Base-by-base conservation (phyloP, 805 yeast genomes). In the Clavispora phyllophila region DNA sequence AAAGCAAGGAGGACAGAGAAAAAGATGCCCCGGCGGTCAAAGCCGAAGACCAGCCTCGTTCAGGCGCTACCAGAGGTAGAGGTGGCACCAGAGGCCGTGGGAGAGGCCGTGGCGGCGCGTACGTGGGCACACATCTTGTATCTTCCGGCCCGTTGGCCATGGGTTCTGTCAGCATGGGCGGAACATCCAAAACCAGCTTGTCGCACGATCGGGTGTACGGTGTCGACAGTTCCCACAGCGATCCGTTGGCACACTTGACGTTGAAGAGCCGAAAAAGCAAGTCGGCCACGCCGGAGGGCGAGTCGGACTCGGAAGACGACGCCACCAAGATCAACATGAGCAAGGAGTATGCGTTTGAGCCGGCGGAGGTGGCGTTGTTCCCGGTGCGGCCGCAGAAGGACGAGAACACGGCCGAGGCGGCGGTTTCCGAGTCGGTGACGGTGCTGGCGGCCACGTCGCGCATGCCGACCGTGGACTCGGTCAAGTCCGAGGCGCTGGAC, bases 1-100 rank as follows among this genome's bases (percentile, higher is more conserved):
- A 87, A 58, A 68, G 88, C 9, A 83, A 87, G 52, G 90, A 86
- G 52, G 96, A 88, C 53, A 71, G 96, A 60, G 96, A 81, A 18
- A 81, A 85, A 22, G 76, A 78, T 42, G 90, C 89, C 0, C 88
- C 89, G 4, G 57, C 51, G 6, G 75, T 70, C 49, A 65, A 73
- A 45, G 67, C 51, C 20, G 72, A 66, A 43, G 53, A 53, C 43
- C 26, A 15, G 8, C 42, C 46, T 1, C 41, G 70, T 36, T 27
- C 28, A 6, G 46, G 35, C 1, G 12, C 43, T 5, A 37, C 51
- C 6, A 38, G 51, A 13, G 64, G 66, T 8, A 48, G 69, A 20
- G 63, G 67, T 9, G 53, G 54, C 3, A 45, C 59, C n/a, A 53
- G 70, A 34, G 65, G 69, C 17, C 46, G 67, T 17, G 61, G 66